Percentiles rank a stretch among this genome's conserved stretches.
Evolutionary conservation across 352 stramenopile genomes (phyloP).

Genomic region (Globisporangium radiosum): DNA sequence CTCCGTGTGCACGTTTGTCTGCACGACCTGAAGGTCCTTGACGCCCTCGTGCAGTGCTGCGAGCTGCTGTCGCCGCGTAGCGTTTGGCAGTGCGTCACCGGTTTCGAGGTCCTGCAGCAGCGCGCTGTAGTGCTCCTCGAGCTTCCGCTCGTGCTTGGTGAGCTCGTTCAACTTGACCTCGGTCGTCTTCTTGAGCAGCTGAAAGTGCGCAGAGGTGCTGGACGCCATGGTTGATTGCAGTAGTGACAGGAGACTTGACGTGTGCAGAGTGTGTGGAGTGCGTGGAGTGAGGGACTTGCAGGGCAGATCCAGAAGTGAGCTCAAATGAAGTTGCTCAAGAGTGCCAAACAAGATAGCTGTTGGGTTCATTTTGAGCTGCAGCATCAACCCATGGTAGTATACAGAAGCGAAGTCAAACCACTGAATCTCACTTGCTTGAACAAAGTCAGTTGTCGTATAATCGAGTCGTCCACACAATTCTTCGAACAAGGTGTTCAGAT

Average conservation of each 20-base stretch:
- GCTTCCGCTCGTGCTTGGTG: constrained; percentile 33
- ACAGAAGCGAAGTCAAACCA: no score
- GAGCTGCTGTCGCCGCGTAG: constrained; percentile 16
- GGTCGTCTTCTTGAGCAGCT: constrained; percentile 37
- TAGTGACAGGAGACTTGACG: background rate
- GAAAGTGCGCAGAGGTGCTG: constrained; percentile 22
- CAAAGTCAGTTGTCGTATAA: no score
- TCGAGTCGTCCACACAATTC: no score
- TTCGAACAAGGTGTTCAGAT: no score
- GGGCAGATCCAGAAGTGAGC: background rate
- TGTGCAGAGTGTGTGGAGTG: background rate
- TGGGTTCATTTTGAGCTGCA: no score
- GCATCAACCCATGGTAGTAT: no score
- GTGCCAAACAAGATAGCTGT: no score
- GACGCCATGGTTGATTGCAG: background rate
- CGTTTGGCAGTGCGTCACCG: background rate
- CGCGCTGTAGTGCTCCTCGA: constrained; percentile 28
- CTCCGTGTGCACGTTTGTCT: constrained; percentile 28
- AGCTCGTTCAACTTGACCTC: constrained; percentile 46
- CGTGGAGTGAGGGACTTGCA: no score
- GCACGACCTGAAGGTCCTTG: constrained; percentile 36
- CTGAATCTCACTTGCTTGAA: no score
- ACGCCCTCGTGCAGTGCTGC: constrained; percentile 30
- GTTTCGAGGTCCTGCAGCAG: constrained; percentile 17
- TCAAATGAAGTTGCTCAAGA: no score